Base-by-base conservation (phyloP, 352 stramenopile genomes). In the Thalassiosira hispida region DNA sequence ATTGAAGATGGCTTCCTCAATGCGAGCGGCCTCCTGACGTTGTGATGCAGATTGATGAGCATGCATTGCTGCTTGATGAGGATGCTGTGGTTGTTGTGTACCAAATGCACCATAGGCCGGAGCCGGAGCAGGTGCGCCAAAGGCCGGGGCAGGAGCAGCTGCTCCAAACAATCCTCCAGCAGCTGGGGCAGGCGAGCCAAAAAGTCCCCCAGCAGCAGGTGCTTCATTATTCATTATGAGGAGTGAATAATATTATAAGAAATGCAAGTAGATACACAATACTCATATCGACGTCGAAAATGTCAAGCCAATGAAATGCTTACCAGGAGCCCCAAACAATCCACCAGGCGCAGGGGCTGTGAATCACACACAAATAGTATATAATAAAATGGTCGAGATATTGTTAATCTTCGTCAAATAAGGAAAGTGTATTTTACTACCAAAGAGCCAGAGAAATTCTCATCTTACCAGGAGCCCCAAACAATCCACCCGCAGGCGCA, bases 21-120 rank as follows among this genome's bases (percentile, higher is more conserved):
- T 73, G 29, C 79, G 78, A 33, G 81, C 81, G 7, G 77, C 63
- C 77, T 93, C 87, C 66, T 91, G 85, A 33, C 72, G 73, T 44
- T 77, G 72, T n/a, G 77, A 76, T n/a, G 81, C 84, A 56, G 87
- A 79, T 77, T 91, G 81, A 59, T 90, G 77, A 40, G 83, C 80
- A 59, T 90, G 72, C 29, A 89, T 49, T 11, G 85, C 83, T 7
- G 83, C 83, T 51, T 90, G 85, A 52, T 86, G 80, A 9, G 83
- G 87, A 62, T 90, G 65, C 44, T 56, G 61, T 29, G 49, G 53
- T 60, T n/a, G 59, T 56, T 64, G 49, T 18, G 31, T 18, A n/a
- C 29, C 31, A 47, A 27, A 42, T 64, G 22, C 38, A 25, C 22
- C 25, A 33, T 12, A 40, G 40, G 23, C 12, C 22, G 72, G 46